These are phyloP conservation scores for Coniophora puteana DNA, from an alignment of 1,284 basidiomycete genomes.

Conservation along the genomic window DNA sequence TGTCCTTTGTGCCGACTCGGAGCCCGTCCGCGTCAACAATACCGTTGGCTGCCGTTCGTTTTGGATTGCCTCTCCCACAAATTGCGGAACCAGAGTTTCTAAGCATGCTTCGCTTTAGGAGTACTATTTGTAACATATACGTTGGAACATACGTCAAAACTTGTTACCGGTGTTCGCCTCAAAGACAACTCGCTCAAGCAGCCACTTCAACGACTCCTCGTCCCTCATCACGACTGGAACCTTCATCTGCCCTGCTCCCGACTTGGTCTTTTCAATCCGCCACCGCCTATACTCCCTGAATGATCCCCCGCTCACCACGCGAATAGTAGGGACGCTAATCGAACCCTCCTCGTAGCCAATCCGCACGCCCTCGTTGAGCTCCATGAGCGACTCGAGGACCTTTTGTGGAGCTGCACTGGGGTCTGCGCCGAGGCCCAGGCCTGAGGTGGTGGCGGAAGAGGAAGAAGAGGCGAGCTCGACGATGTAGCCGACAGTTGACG, in stretches of 20 bases:
- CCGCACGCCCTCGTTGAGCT: too few relatives aligned
- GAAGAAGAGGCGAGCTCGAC: conserved; percentile 1
- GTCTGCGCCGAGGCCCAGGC: background rate
- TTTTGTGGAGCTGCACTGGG: background rate
- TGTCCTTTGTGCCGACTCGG: too few relatives aligned
- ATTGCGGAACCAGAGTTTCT: too few relatives aligned
- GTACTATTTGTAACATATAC: too few relatives aligned
- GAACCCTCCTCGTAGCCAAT: background rate
- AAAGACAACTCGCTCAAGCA: background rate
- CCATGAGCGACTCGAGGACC: conserved; percentile 1
- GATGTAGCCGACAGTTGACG: conserved; percentile 1
- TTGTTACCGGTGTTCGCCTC: too few relatives aligned
- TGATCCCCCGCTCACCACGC: background rate
- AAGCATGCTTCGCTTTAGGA: too few relatives aligned
- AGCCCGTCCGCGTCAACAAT: too few relatives aligned
- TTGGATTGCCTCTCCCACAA: too few relatives aligned
- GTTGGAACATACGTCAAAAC: too few relatives aligned
- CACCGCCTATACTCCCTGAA: background rate
- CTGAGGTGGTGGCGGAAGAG: background rate
- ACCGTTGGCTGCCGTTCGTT: too few relatives aligned
- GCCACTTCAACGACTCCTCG: background rate
- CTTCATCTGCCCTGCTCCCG: background rate
- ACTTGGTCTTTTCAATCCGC: background rate
- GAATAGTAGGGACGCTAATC: background rate
- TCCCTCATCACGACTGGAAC: background rate